A percentile compares a stretch with the other conserved stretches of the same genome.
Conservation (phyloP, 1,284 basidiomycete species). For the Microbotryum scabiosae region DNA sequence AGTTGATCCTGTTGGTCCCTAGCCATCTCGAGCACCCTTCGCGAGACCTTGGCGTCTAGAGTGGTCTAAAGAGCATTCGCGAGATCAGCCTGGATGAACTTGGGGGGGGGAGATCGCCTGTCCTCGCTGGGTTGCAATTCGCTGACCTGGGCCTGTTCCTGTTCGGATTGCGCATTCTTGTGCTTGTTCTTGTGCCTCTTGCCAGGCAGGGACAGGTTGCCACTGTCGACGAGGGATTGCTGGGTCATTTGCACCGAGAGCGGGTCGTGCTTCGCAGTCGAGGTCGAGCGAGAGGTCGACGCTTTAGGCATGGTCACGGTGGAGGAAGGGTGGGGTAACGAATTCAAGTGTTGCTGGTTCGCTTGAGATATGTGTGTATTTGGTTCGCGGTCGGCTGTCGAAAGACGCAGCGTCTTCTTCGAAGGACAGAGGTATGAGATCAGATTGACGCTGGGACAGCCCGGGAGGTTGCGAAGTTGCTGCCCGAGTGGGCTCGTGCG, state of each 20-base stretch:
- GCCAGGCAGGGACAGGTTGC: slow-evolving; percentile 29
- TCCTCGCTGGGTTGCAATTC: too few species aligned
- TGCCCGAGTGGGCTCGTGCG: too few species aligned
- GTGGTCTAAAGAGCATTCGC: slow-evolving; percentile 48
- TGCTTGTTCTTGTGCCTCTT: slow-evolving; percentile 29
- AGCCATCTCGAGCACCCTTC: slow-evolving; percentile 85
- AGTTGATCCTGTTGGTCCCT: slow-evolving; percentile 84
- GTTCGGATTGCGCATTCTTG: background rate
- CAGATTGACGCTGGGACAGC: too few species aligned
- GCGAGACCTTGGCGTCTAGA: slow-evolving; percentile 75
- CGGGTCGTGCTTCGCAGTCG: slow-evolving; percentile 26
- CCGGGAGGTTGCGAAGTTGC: too few species aligned
- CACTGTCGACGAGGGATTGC: slow-evolving; percentile 25
- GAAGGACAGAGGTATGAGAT: background rate
- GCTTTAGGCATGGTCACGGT: slow-evolving; percentile 19
- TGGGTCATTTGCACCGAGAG: slow-evolving; percentile 29
- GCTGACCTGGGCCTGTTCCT: too few species aligned
- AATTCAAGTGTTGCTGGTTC: too few species aligned
- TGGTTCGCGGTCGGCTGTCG: too few species aligned
- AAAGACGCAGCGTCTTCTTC: too few species aligned
- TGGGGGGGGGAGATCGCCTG: too few species aligned
- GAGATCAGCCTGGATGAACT: background rate
- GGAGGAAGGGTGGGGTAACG: too few species aligned
- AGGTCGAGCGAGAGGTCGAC: background rate
- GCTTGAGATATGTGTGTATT: too few species aligned